Base-by-base conservation (phyloP, 768 basidiomycete species). In the Podaxis rugospora region DNA sequence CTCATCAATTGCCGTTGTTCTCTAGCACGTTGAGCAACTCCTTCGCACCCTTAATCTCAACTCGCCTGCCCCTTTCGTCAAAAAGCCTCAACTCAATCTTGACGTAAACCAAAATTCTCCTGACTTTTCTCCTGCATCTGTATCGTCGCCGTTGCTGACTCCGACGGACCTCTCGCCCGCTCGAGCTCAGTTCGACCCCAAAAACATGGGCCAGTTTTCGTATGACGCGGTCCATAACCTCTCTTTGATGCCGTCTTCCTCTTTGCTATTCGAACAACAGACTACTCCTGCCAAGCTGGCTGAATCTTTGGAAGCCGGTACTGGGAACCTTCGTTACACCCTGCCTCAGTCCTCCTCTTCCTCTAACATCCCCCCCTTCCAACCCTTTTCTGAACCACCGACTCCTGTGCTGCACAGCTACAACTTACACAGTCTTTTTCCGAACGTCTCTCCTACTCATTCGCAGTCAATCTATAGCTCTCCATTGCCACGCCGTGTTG, bases 21-120 rank as follows among this genome's bases (percentile, higher is more conserved):
- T 63, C 27, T 65, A 91, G 89, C 87, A 90, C 68, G 87, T 92
- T 62, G 90, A 90, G 67, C 89, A 92, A 74, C 81, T 93, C 49
- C 77, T 93, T 57, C 86, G 91, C 42, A 85, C 89, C 13, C 78
- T 93, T 52, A 88, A 92, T 68, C 84, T 93, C 66, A 87, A 86
- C 68, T 92, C 91, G 32, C 91, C 91, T 13, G 82, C 78, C 64
- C 85, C 83, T 62, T 74, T 72, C 63, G 70, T 73, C 51, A 67
- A 74, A 47, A 80, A 80, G 64, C 78, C 82, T 27, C 64, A 77
- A 44, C 66, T 84, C 61, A 79, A 71, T 53, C 69, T 79, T 61
- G 80, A 84, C 42, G 70, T 77, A 2, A 80, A 81, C 23, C 75
- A 78, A 3, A 81, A 73, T 63, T 84, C 87, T 47, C 88, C 89